Base-by-base conservation (phyloP, 148 eudicot genomes). In the Cornus florida region DNA sequence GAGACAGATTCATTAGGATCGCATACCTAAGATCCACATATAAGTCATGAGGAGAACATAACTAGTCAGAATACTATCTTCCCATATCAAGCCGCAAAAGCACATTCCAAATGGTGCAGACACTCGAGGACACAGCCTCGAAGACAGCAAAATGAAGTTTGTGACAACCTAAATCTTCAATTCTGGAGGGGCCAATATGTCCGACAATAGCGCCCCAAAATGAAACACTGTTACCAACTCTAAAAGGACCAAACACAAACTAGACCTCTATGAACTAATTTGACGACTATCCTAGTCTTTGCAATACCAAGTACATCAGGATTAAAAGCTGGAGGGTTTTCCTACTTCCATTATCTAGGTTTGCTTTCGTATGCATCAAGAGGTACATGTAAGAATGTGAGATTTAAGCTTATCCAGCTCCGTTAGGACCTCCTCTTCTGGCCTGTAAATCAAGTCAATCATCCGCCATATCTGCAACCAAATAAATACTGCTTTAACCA, bases 381-480 rank as follows among this genome's bases (percentile, higher is more conserved):
- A 56, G 20, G 90, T 4, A 75, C 94, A 89, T 7, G 83, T 71
- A 32, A 89, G 72, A 10, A 92, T 76, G 78, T 96, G 97, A 70
- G 89, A 80, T 81, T 90, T 90, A 84, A 88, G 93, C 76, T 91
- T 86, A 46, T 92, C 97, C 80, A 96, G 86, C 87, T 93, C 98
- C 6, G 84, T 82, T 3, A 93, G 77, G 71, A 93, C 99, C 86
- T 96, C 99, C 3, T 89, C 94, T 79, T 92, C 91, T 7, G 98
- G 92, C 82, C 97, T 90, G 88, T 96, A 92, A 38, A 96, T 85
- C 79, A 96, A 75, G 84, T 93, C 99, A 22, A 92, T 92, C 84
- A 96, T 87, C 71, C 98, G 90, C 99, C 99, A 96, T 32, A 96
- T 92, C 99, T 95, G 94, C 91, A 89, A 48, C 32, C 64, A 84